phyloP scores from a whole-genome alignment of 163 green algal genomes.

The Prototheca cutis region DNA sequence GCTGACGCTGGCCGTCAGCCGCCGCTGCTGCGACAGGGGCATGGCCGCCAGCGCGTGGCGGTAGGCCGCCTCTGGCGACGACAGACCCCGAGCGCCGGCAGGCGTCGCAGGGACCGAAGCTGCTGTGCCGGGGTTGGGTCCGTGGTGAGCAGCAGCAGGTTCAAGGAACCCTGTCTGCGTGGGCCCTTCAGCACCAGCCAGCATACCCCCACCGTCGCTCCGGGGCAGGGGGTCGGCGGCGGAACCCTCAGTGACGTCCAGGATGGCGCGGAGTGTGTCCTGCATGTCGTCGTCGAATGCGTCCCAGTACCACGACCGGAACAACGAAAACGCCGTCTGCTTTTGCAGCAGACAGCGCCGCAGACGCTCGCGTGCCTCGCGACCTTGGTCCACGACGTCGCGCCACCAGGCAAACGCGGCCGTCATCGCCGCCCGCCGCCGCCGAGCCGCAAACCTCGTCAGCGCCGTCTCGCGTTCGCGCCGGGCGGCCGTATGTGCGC shows the following conservation, averaged over 20 bases:
- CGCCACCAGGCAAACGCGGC: slow-evolving; percentile 18
- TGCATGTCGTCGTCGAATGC: slow-evolving; percentile 48
- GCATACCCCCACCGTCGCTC: background rate
- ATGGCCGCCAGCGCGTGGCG: too few relatives aligned
- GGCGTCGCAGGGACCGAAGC: too few relatives aligned
- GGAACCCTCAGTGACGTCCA: slow-evolving; percentile 19
- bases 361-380: slow-evolving; percentile 26
- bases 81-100: background rate
- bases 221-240: background rate
- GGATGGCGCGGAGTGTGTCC: slow-evolving; percentile 30
- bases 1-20: slow-evolving; percentile 1
- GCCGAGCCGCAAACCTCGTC: slow-evolving; percentile 7
- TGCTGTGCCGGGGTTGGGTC: too few relatives aligned
- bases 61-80: too few relatives aligned
- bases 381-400: slow-evolving; percentile 11
- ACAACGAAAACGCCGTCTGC: slow-evolving; percentile 43
- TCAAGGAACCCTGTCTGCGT: too few relatives aligned
- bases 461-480: slow-evolving; percentile 16
- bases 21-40: background rate
- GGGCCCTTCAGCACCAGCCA: background rate
- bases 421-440: slow-evolving; percentile 1
- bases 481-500: slow-evolving; percentile 4
- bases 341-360: slow-evolving; percentile 44
- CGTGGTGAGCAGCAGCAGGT: too few relatives aligned
- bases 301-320: slow-evolving; percentile 59